Percentiles rank a stretch among this genome's conserved stretches.
These are phyloP conservation scores for Dactylellina haptotyla DNA, from an alignment of 2,329 filamentous ascomycete species.

Conservation along the genomic window DNA sequence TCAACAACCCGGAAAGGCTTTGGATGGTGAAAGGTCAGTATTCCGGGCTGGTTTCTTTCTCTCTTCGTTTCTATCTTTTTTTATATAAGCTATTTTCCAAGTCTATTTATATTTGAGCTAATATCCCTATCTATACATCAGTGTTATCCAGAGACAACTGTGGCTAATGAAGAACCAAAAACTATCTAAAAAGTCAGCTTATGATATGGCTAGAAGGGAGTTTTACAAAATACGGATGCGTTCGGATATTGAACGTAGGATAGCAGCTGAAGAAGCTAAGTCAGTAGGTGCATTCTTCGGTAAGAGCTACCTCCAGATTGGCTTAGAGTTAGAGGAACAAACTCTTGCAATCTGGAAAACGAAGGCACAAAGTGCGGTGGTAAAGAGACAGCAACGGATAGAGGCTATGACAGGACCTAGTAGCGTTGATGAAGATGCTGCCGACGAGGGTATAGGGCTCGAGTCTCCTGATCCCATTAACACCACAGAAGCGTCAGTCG, in stretches of 20 bases:
- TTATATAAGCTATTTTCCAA: not conserved
- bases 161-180: conserved; percentile 78
- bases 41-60: too few relatives aligned
- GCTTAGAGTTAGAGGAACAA: conserved; percentile 82
- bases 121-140: conserved; percentile 61
- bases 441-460: conserved; percentile 16
- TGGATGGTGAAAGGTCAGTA: conserved; percentile 84
- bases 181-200: conserved; percentile 75
- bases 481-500: not conserved
- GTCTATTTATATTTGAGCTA: too few relatives aligned
- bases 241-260: conserved; percentile 81
- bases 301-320: conserved; percentile 76
- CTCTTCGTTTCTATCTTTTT: too few relatives aligned
- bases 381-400: conserved; percentile 56
- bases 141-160: conserved; percentile 90
- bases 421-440: conserved; percentile 11
- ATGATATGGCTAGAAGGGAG: conserved; percentile 86
- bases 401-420: conserved; percentile 59
- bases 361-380: conserved; percentile 69
- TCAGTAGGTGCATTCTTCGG: conserved; percentile 90
- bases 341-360: conserved; percentile 84
- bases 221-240: conserved; percentile 86
- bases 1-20: conserved; percentile 76
- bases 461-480: not conserved
- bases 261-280: conserved; percentile 87